Percentiles rank a stretch among this genome's conserved stretches.
Conservation (phyloP, 805 yeast species). For the Saccharomycopsis schoenii region DNA sequence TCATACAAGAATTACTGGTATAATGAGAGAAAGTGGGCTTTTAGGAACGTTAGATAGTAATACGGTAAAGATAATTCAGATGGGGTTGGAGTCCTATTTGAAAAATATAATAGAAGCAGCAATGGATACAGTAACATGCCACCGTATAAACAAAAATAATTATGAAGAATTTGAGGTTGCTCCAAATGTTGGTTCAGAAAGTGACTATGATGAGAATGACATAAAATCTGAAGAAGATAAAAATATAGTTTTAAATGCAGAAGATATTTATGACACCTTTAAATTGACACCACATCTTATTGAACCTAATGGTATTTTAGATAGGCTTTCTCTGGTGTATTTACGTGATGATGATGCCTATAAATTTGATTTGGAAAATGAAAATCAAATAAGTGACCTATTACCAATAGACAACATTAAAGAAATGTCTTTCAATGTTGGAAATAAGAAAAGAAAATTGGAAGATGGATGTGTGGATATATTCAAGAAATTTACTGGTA, state of each 20-base stretch:
- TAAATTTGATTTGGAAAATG: slow-evolving; percentile 20
- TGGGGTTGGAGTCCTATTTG: slow-evolving; percentile 79
- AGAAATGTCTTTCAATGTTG: background rate
- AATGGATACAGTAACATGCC: slow-evolving; percentile 58
- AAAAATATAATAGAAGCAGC: slow-evolving; percentile 65
- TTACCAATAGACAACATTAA: slow-evolving; percentile 19
- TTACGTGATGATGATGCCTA: slow-evolving; percentile 48
- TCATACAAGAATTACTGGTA: slow-evolving; percentile 62
- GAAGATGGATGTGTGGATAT: slow-evolving; percentile 3
- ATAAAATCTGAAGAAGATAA: slow-evolving; percentile 27
- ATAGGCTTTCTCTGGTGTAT: slow-evolving; percentile 38
- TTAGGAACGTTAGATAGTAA: slow-evolving; percentile 71
- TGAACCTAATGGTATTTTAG: slow-evolving; percentile 56
- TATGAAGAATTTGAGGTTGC: slow-evolving; percentile 21
- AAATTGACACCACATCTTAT: slow-evolving; percentile 55
- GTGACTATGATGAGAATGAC: background rate
- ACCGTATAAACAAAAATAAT: slow-evolving; percentile 37
- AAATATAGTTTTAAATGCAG: slow-evolving; percentile 37
- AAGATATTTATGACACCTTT: slow-evolving; percentile 58
- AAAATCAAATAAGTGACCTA: slow-evolving; percentile 24
- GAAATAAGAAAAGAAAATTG: slow-evolving; percentile 6
- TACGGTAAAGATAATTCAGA: slow-evolving; percentile 62
- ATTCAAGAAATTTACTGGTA: slow-evolving; percentile 1
- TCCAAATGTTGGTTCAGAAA: slow-evolving; percentile 14
- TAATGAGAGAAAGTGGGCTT: slow-evolving; percentile 83